phyloP scores from a whole-genome alignment of 2,329 filamentous ascomycete species.

The Colletotrichum zoysiae region DNA sequence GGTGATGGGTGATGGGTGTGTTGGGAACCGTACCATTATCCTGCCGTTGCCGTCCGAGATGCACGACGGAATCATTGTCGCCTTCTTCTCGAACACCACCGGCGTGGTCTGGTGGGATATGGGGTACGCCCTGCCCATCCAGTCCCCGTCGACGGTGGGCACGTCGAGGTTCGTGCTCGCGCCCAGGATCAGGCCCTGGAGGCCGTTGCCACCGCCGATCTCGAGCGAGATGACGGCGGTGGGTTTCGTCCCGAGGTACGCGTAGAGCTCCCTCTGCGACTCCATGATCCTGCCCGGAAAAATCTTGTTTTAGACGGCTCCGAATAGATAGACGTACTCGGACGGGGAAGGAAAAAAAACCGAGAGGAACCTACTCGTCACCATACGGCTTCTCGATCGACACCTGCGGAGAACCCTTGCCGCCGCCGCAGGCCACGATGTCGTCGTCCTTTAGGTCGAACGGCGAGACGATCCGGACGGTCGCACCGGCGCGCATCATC shows the following conservation, averaged over 20 bases:
- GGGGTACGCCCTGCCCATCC: conserved; percentile 68
- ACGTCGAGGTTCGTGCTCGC: conserved; percentile 64
- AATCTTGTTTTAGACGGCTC: not conserved
- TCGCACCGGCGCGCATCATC: conserved; percentile 63
- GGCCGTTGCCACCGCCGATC: conserved; percentile 74
- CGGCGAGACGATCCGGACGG: conserved; percentile 61
- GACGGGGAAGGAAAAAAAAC: fast-evolving
- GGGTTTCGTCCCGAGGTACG: conserved; percentile 56
- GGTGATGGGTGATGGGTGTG: too few species aligned
- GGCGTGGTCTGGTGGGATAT: conserved; percentile 68
- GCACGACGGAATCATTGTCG: conserved; percentile 49
- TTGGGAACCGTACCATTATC: conserved; percentile 50
- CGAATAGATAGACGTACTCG: too few species aligned
- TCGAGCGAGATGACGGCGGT: conserved; percentile 56
- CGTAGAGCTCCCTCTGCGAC: conserved; percentile 65
- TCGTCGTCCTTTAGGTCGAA: conserved; percentile 63
- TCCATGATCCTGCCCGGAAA: conserved; percentile 53
- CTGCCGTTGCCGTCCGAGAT: conserved; percentile 48
- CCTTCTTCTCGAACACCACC: conserved; percentile 50
- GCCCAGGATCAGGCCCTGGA: conserved; percentile 69
- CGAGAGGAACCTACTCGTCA: not conserved
- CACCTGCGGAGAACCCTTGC: conserved; percentile 72
- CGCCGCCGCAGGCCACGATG: conserved; percentile 55
- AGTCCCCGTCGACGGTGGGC: conserved; percentile 65
- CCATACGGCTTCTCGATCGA: conserved; percentile 65